A percentile compares a stretch with the other conserved stretches of the same genome.
Evolutionary conservation across 2,329 filamentous ascomycete genomes (phyloP).

Genomic region (Penicillium frequentans): DNA sequence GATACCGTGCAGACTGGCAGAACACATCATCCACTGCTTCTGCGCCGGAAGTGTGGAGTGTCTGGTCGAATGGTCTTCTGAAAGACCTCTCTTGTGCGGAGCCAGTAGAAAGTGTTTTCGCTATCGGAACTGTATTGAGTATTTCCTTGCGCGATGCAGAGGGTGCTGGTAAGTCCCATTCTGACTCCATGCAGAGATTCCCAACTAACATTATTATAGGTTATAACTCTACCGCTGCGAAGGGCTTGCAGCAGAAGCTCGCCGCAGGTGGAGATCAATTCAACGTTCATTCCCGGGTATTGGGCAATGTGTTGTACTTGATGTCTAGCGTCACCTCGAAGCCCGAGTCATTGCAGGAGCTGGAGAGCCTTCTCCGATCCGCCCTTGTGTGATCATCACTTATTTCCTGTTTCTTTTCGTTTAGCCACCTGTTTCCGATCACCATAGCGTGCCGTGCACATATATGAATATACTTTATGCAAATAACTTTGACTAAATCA

Average conservation of each 20-base stretch:
- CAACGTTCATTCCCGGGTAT: slow-evolving; percentile 58
- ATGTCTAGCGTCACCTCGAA: slow-evolving; percentile 58
- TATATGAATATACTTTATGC: background rate
- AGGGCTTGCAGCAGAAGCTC: slow-evolving; percentile 53
- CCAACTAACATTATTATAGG: slow-evolving; percentile 35
- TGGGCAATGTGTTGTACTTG: slow-evolving; percentile 62
- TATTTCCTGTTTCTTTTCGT: background rate
- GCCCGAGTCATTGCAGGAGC: slow-evolving; percentile 39
- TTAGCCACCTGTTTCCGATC: background rate
- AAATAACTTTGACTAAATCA: background rate
- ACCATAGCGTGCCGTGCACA: background rate
- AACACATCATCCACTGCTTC: background rate
- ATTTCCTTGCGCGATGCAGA: slow-evolving; percentile 56
- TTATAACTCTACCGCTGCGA: slow-evolving; percentile 58
- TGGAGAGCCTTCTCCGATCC: slow-evolving; percentile 44
- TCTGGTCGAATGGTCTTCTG: slow-evolving; percentile 66
- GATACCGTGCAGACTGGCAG: slow-evolving; percentile 53
- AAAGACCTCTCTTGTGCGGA: slow-evolving; percentile 56
- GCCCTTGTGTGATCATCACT: slow-evolving; percentile 26
- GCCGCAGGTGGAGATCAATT: slow-evolving; percentile 41
- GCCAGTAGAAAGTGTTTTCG: slow-evolving; percentile 66
- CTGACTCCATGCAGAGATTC: background rate
- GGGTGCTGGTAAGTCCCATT: slow-evolving; percentile 43
- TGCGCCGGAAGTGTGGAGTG: slow-evolving; percentile 59
- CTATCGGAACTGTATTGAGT: slow-evolving; percentile 72